Conservation (phyloP, 2,329 filamentous ascomycete genomes). For the Alternaria sp. region DNA sequence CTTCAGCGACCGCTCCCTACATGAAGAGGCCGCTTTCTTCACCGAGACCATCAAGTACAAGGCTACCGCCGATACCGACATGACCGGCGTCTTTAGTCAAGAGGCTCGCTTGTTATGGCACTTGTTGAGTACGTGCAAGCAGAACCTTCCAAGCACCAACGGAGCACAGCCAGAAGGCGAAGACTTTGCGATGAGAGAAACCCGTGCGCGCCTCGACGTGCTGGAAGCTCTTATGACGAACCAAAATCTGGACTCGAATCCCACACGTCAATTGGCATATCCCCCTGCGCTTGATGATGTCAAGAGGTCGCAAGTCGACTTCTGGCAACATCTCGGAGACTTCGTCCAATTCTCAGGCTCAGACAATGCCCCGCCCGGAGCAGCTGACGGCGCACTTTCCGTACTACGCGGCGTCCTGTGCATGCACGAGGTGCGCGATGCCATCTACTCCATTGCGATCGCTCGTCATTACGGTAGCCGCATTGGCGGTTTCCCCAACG, state of each 20-base stretch:
- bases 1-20: constrained; percentile 54
- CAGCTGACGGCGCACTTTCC: constrained; percentile 69
- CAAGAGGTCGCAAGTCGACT: constrained; percentile 67
- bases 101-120: constrained; percentile 68
- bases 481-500: constrained; percentile 53
- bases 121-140: constrained; percentile 61
- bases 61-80: constrained; percentile 28
- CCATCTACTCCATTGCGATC: constrained; percentile 87
- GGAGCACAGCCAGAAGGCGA: constrained; percentile 53
- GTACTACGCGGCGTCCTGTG: constrained; percentile 75
- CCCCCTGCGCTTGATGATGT: constrained; percentile 49
- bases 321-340: constrained; percentile 81
- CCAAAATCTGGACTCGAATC: constrained; percentile 66
- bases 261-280: constrained; percentile 60
- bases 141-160: constrained; percentile 41
- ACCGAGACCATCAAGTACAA: constrained; percentile 42
- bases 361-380: constrained; percentile 61
- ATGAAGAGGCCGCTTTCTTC: constrained; percentile 45
- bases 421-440: constrained; percentile 84
- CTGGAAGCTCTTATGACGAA: constrained; percentile 80
- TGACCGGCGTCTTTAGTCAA: constrained; percentile 56
- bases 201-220: constrained; percentile 71
- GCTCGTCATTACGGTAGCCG: constrained; percentile 75
- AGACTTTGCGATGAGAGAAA: constrained; percentile 68
- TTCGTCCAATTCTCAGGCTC: constrained; percentile 72